phyloP scores from a whole-genome alignment of 2,329 filamentous ascomycete genomes.

The Colletotrichum cuscutae region DNA sequence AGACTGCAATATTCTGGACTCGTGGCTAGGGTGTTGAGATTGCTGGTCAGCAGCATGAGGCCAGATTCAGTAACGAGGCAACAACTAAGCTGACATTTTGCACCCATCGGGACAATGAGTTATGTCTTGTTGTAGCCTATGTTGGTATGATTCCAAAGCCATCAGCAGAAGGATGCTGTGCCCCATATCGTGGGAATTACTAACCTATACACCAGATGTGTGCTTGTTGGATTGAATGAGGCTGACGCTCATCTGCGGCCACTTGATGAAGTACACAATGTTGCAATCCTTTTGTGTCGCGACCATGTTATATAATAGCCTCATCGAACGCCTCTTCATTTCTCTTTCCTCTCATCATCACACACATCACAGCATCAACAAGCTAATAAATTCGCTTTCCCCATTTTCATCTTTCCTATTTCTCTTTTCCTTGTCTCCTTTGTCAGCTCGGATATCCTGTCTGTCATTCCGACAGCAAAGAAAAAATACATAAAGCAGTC shows the following conservation, averaged over 20 bases:
- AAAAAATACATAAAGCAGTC: background rate
- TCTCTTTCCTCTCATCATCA: background rate
- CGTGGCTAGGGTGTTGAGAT: background rate
- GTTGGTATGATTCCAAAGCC: background rate
- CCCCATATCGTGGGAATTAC: background rate
- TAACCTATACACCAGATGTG: background rate
- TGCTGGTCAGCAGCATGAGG: background rate
- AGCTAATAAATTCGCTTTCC: background rate
- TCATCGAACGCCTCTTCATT: background rate
- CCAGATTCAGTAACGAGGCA: background rate
- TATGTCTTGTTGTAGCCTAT: background rate
- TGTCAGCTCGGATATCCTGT: conserved; percentile 3
- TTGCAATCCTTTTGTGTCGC: background rate
- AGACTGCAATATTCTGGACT: background rate
- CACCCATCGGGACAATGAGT: too few species aligned
- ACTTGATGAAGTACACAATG: background rate
- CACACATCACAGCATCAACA: background rate
- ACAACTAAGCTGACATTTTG: background rate
- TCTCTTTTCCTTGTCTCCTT: conserved; percentile 9
- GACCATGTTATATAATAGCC: background rate
- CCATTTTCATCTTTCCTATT: background rate
- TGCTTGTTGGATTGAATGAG: background rate
- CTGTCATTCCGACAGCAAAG: background rate
- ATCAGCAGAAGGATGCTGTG: background rate
- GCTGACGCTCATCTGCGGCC: background rate